phyloP scores from a whole-genome alignment of 495 filamentous ascomycete species.

The Hypoxylon lienhwacheense region DNA sequence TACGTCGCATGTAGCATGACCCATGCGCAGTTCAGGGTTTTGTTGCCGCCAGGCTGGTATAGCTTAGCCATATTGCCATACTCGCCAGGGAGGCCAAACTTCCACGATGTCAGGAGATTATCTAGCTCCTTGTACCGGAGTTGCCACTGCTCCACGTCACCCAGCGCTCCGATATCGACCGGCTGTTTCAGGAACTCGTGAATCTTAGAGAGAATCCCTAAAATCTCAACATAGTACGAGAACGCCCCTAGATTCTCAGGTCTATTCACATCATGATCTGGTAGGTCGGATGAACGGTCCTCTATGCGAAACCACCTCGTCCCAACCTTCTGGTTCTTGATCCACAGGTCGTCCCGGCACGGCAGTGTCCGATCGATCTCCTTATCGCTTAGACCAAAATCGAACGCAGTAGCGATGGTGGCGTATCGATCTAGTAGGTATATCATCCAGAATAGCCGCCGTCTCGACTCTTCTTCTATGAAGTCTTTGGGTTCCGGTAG shows the following conservation, averaged over 20 bases:
- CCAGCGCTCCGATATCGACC: constrained; percentile 79
- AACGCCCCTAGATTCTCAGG: constrained; percentile 84
- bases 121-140: constrained; percentile 81
- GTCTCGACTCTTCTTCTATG: constrained; percentile 82
- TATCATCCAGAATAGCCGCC: constrained; percentile 90
- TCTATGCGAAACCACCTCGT: constrained; percentile 76
- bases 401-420: constrained; percentile 84
- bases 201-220: constrained; percentile 82
- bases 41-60: constrained; percentile 64
- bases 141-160: constrained; percentile 88
- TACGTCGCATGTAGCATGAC: constrained; percentile 84
- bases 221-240: constrained; percentile 81
- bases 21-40: constrained; percentile 75
- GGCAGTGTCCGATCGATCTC: constrained; percentile 86
- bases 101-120: constrained; percentile 75
- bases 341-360: constrained; percentile 83
- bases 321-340: constrained; percentile 78
- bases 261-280: constrained; percentile 65
- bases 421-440: constrained; percentile 87
- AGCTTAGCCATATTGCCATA: constrained; percentile 78
- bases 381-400: constrained; percentile 83
- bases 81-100: constrained; percentile 76
- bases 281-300: constrained; percentile 38
- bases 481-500: constrained; percentile 80
- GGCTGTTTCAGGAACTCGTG: constrained; percentile 84